Evolutionary conservation across 106 monocot species (phyloP).

Genomic region (Dactylorhiza incarnata): DNA sequence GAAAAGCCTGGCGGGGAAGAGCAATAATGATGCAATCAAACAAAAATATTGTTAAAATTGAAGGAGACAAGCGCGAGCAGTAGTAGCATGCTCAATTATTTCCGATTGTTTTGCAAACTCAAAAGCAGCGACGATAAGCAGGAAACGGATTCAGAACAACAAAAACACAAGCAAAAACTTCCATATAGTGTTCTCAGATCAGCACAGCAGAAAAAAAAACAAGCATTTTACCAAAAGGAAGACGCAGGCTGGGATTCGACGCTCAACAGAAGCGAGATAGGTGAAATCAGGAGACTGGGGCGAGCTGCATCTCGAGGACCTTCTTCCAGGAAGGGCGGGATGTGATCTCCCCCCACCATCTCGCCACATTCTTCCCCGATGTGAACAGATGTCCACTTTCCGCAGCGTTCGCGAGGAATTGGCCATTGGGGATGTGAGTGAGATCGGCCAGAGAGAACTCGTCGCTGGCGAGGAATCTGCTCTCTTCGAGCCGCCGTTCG

Average conservation of each 20-base stretch:
- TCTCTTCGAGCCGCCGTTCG: slow-evolving; percentile 57
- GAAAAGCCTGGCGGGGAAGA: no score
- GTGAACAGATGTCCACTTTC: slow-evolving; percentile 32
- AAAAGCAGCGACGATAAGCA: no score
- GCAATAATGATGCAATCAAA: no score
- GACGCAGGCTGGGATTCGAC: no score
- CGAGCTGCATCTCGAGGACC: slow-evolving; percentile 61
- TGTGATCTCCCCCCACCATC: slow-evolving; percentile 90
- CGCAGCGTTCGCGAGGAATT: slow-evolving; percentile 31
- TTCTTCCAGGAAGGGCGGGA: slow-evolving; percentile 66
- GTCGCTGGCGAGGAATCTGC: slow-evolving; percentile 66
- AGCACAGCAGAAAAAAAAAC: background rate
- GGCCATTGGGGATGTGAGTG: slow-evolving; percentile 68
- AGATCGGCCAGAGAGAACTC: slow-evolving; percentile 85
- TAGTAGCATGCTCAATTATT: no score
- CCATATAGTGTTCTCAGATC: background rate
- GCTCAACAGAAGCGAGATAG: background rate
- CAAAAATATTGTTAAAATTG: no score
- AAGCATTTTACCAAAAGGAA: no score
- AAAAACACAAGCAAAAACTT: background rate
- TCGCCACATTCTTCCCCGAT: slow-evolving; percentile 51
- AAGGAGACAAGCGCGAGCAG: no score
- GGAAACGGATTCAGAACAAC: background rate
- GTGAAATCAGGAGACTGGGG: slow-evolving; percentile 21
- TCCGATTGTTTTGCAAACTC: no score